Evolutionary conservation across 73 alveolate genomes (phyloP), one percentile per base, ranked within the genome.

Genomic region (Halteria grandinella): DNA sequence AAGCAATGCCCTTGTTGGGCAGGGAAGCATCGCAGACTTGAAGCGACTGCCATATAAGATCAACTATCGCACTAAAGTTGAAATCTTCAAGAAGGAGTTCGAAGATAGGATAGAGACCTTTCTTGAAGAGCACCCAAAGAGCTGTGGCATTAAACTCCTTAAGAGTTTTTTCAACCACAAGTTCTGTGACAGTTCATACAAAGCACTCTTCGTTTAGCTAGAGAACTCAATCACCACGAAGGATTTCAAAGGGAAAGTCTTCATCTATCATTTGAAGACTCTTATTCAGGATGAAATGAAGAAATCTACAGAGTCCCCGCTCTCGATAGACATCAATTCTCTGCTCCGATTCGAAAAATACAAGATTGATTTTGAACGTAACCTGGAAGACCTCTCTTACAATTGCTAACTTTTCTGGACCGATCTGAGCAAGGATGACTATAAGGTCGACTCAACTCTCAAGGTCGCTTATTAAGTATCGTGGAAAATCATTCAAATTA

Each of bases 261-360:
- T 54, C 12, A 73, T 73, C 20, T 73, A 53, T 41, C 75, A 73
- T 23, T 32, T 73, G 75, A 73, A 73, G 63, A 73, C 85, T 15
- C 14, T 23, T 21, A 73, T 73, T 27, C 57, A 73, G 27, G 75
- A 55, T 32, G 85, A 73, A 55, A 73, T 73, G 85, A 73, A 73
- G 23, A 52, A 73, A 34, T 73, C 85, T 6, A 37, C 27, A 5
- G 85, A 73, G 39, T 47, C 73, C 41, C 85, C 85, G 0, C 64
- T 73, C 12, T 73, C 85, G 3, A 48, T 55, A n/a, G 85, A 73
- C 27, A 73, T 73, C 3, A 39, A 54, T 20, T 29, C 31, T 28
- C 49, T 73, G 20, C 64, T 54, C 5, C 31, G 27, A 25, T 73
- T 73, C 28, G 85, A 73, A 31, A 34, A 34, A 14, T 27, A 54